Conservation (phyloP, 306 rosid species). For the Canavalia gladiata region DNA sequence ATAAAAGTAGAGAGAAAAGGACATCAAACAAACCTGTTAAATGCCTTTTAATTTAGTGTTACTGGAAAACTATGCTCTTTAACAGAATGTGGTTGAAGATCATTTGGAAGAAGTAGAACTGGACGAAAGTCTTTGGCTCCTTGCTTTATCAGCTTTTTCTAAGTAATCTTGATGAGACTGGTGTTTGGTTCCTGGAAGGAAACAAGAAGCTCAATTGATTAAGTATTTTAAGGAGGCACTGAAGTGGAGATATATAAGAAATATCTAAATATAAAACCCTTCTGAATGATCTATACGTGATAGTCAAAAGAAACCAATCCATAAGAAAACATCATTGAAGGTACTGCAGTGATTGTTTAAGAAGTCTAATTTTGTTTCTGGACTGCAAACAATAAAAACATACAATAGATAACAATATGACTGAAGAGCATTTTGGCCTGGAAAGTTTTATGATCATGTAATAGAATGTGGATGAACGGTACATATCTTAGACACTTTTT, state of each 20-base stretch:
- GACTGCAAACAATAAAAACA: not conserved
- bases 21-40: constrained; percentile 26
- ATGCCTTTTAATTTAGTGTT: constrained; percentile 33
- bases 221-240: constrained; percentile 22
- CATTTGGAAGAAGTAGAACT: constrained; percentile 73
- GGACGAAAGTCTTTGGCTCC: constrained; percentile 90
- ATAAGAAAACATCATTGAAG: constrained; percentile 21
- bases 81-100: constrained; percentile 49
- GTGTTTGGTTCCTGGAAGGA: constrained; percentile 75
- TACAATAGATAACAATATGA: not conserved
- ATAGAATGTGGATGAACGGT: not conserved
- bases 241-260: constrained; percentile 3
- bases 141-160: constrained; percentile 94
- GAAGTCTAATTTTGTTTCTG: constrained; percentile 22
- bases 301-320: not conserved
- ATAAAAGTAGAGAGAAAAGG: constrained; percentile 16
- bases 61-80: constrained; percentile 32
- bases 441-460: not conserved
- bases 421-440: constrained; percentile 13
- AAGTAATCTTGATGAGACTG: constrained; percentile 96
- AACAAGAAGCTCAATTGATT: constrained; percentile 38
- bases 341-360: not conserved
- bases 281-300: not conserved
- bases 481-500: not conserved
- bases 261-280: not conserved